phyloP scores from a whole-genome alignment of 2,329 filamentous ascomycete genomes.

The Coleophoma cylindrospora region DNA sequence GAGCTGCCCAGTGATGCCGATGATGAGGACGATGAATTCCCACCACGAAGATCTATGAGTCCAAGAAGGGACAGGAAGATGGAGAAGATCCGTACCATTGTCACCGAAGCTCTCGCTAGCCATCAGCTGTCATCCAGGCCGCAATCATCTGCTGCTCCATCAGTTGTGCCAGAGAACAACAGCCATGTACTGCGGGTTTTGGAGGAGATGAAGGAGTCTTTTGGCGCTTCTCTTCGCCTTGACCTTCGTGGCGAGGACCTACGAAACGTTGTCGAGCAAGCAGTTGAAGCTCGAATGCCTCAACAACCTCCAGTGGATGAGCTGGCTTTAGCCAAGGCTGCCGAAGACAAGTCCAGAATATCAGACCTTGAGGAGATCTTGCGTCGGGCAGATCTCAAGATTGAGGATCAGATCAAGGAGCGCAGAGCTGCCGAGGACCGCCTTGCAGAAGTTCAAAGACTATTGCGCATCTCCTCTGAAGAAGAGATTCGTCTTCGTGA shows the following conservation, averaged over 20 bases:
- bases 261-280: slow-evolving; percentile 58
- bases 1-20: slow-evolving; percentile 80
- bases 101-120: slow-evolving; percentile 67
- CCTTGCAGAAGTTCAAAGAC: slow-evolving; percentile 65
- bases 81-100: slow-evolving; percentile 72
- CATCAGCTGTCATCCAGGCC: slow-evolving; percentile 39
- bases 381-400: slow-evolving; percentile 55
- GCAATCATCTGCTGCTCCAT: slow-evolving; percentile 19
- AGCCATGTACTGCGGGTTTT: slow-evolving; percentile 62
- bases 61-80: slow-evolving; percentile 72
- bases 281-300: slow-evolving; percentile 52
- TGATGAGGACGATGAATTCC: slow-evolving; percentile 70
- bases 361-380: slow-evolving; percentile 66
- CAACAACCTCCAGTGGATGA: slow-evolving; percentile 43
- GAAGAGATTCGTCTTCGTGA: slow-evolving; percentile 66
- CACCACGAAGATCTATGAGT: slow-evolving; percentile 65
- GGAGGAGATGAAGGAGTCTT: slow-evolving; percentile 53
- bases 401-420: slow-evolving; percentile 57
- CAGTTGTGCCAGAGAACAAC: slow-evolving; percentile 24
- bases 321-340: slow-evolving; percentile 11
- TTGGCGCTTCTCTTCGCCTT: slow-evolving; percentile 37
- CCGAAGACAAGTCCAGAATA: slow-evolving; percentile 27
- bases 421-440: slow-evolving; percentile 68
- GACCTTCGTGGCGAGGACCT: slow-evolving; percentile 48
- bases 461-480: slow-evolving; percentile 65